phyloP scores from a whole-genome alignment of 2,329 filamentous ascomycete genomes.

The Orbilia blumenaviensis region DNA sequence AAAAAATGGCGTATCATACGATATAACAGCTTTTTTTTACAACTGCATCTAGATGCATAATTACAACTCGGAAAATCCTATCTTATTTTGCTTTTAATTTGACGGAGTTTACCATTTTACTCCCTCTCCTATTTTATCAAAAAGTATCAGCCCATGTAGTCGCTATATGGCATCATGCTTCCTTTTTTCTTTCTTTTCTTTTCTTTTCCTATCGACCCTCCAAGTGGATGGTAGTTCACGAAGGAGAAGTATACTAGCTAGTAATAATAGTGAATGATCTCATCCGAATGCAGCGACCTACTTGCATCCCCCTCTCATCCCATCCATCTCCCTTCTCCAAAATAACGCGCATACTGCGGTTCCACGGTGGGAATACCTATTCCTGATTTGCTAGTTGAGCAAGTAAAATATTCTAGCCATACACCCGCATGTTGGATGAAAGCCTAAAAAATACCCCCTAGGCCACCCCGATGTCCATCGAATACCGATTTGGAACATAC shows the following conservation, averaged over 20 bases:
- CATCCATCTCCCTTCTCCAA: background rate
- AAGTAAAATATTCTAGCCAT: background rate
- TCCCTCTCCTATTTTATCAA: background rate
- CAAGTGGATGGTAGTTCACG: background rate
- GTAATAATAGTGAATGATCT: constrained; percentile 14
- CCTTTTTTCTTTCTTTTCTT: background rate
- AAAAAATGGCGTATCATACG: background rate
- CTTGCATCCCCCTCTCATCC: background rate
- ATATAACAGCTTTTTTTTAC: constrained; percentile 2
- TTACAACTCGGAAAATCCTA: background rate
- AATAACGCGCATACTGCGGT: constrained; percentile 14
- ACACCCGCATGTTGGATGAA: too few species aligned
- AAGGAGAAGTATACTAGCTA: background rate
- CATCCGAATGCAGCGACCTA: constrained; percentile 50
- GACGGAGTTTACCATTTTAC: constrained; percentile 34
- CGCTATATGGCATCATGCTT: constrained; percentile 33
- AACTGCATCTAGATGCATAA: background rate
- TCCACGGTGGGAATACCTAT: background rate
- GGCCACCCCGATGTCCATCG: constrained; percentile 5
- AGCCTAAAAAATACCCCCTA: too few species aligned
- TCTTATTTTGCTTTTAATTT: background rate
- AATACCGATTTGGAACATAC: constrained; percentile 6
- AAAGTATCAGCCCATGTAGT: constrained; percentile 29
- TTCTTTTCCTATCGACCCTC: constrained; percentile 7
- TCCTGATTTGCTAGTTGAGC: constrained; percentile 16